phyloP scores from a whole-genome alignment of 2,329 filamentous ascomycete genomes.

The Arthrobotrys megalospora region DNA sequence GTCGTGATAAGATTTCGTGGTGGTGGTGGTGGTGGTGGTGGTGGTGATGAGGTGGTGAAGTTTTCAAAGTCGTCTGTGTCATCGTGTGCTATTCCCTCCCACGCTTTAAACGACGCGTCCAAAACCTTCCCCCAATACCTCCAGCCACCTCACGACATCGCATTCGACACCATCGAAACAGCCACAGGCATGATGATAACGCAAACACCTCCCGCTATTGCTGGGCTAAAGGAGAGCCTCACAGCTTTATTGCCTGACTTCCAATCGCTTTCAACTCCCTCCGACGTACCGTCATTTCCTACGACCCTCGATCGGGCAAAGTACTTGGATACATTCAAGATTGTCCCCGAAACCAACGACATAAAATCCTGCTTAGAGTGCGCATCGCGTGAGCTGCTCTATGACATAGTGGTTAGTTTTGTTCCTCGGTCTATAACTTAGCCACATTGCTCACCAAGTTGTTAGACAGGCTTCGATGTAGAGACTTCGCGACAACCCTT shows the following conservation, averaged over 20 bases:
- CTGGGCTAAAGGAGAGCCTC: conserved; percentile 26
- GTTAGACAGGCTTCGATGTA: conserved; percentile 38
- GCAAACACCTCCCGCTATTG: conserved; percentile 10
- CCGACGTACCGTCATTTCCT: conserved; percentile 2
- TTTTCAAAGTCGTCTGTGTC: not conserved
- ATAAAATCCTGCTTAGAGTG: conserved; percentile 53
- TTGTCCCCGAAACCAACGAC: conserved; percentile 21
- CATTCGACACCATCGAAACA: not conserved
- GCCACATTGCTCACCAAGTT: conserved; percentile 1
- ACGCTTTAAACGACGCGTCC: conserved; percentile 10
- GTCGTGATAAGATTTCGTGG: no score
- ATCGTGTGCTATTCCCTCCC: not conserved
- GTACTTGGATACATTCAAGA: conserved; percentile 24
- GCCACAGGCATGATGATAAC: not conserved
- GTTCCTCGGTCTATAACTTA: not conserved
- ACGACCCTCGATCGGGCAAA: conserved; percentile 3
- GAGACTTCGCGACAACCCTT: conserved; percentile 26
- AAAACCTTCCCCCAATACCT: not conserved
- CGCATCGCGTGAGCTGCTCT: conserved; percentile 55
- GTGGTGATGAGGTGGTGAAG: conserved; percentile 5
- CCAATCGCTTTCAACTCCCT: not conserved
- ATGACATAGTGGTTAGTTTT: conserved; percentile 50
- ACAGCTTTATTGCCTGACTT: conserved; percentile 6
- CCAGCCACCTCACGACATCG: not conserved
- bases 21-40: not conserved